phyloP scores from a whole-genome alignment of 1,139 yeast genomes.

The Pichia sp. region DNA sequence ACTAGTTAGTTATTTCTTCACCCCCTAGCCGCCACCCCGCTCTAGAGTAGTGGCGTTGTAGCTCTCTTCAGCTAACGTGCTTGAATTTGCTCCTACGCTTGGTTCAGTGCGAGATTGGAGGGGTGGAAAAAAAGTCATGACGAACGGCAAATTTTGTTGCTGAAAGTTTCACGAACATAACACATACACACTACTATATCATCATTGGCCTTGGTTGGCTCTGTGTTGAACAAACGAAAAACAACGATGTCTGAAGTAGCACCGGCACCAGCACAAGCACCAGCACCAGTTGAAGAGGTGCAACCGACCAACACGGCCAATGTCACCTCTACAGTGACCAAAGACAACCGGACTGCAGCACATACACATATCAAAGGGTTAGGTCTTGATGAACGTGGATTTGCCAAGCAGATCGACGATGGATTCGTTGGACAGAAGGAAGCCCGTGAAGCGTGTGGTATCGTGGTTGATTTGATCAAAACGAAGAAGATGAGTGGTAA shows the following conservation, averaged over 20 bases:
- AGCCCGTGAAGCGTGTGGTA: constrained; percentile 97
- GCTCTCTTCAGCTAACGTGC: too few relatives aligned
- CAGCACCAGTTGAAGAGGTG: constrained; percentile 2
- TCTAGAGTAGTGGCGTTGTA: too few relatives aligned
- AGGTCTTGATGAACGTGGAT: constrained; percentile 87
- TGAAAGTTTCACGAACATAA: background rate
- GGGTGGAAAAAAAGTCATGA: background rate
- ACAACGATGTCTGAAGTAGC: constrained; percentile 77
- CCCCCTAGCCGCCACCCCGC: background rate
- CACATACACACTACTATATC: background rate
- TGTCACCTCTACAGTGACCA: constrained; percentile 16
- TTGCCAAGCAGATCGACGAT: constrained; percentile 80
- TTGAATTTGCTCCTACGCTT: background rate
- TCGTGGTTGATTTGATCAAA: constrained; percentile 88
- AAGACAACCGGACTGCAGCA: constrained; percentile 82
- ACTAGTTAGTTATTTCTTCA: background rate
- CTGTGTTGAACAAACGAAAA: background rate
- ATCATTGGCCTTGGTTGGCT: background rate
- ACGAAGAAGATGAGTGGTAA: constrained; percentile 93
- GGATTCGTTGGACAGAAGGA: constrained; percentile 94
- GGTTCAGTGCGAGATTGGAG: background rate
- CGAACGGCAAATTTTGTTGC: constrained; percentile 5
- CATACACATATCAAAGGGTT: constrained; percentile 96
- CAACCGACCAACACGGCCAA: constrained; percentile 21
- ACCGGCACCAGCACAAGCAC: constrained; percentile 27